Conservation (phyloP, 768 basidiomycete genomes). For the Russula sp. region DNA sequence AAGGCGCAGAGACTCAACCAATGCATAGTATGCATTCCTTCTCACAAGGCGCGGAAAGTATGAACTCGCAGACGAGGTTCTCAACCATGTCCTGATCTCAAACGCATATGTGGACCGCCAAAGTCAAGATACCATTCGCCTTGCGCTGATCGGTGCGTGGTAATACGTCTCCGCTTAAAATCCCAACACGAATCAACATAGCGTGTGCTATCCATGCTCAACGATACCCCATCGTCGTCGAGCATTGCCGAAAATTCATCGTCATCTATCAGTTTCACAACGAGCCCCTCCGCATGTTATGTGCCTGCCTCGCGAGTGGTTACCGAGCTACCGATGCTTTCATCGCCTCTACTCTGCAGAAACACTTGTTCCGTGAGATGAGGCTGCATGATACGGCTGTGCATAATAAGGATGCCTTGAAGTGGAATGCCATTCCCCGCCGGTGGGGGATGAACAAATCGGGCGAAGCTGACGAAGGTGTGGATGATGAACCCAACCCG, state of each 20-base stretch:
- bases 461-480: constrained; percentile 34
- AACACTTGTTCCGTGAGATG: constrained; percentile 77
- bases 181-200: constrained; percentile 26
- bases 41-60: constrained; percentile 56
- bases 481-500: constrained; percentile 35
- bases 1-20: neutral
- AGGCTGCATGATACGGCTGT: constrained; percentile 59
- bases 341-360: constrained; percentile 71
- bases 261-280: constrained; percentile 78
- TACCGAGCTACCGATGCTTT: constrained; percentile 62
- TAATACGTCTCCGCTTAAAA: neutral
- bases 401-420: constrained; percentile 50
- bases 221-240: constrained; percentile 52
- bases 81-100: constrained; percentile 67
- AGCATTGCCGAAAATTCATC: constrained; percentile 71
- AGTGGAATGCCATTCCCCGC: constrained; percentile 53
- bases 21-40: constrained; percentile 62
- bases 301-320: constrained; percentile 67
- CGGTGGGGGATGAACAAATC: constrained; percentile 47
- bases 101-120: constrained; percentile 60
- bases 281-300: constrained; percentile 71
- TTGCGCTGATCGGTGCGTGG: constrained; percentile 67
- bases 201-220: constrained; percentile 65
- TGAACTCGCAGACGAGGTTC: constrained; percentile 62
- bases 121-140: constrained; percentile 61